Evolutionary conservation across 306 rosid genomes (phyloP).

Genomic region (Acacia confusa): DNA sequence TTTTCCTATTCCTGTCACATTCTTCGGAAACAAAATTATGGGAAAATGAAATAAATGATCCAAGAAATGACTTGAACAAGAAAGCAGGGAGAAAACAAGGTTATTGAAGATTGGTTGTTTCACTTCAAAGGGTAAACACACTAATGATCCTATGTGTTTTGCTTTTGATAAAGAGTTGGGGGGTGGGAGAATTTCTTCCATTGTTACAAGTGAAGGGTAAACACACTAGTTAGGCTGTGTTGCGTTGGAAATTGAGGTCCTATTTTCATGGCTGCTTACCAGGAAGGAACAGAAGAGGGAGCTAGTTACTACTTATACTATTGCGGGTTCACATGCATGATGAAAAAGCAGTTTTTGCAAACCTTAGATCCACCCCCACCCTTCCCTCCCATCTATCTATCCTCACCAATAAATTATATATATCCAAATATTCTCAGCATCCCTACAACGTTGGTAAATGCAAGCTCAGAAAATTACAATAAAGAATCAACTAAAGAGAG

Average conservation of each 20-base stretch:
- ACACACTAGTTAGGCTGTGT: not conserved
- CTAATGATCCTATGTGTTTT: too few relatives aligned
- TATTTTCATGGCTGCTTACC: not conserved
- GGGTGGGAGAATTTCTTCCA: too few relatives aligned
- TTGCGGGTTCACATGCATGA: not conserved
- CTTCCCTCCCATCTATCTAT: too few relatives aligned
- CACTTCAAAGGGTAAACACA: too few relatives aligned
- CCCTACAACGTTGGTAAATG: too few relatives aligned
- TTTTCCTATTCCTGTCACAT: not conserved
- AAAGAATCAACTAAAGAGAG: not conserved
- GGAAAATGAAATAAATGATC: not conserved
- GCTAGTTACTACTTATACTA: not conserved
- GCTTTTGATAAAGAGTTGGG: too few relatives aligned
- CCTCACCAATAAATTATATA: too few relatives aligned
- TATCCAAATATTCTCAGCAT: too few relatives aligned
- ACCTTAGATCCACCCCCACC: not conserved
- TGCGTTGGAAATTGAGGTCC: not conserved
- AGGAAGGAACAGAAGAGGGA: not conserved
- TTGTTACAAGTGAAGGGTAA: too few relatives aligned
- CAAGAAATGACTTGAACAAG: constrained; percentile 51
- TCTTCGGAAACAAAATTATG: constrained; percentile 14
- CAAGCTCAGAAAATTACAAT: too few relatives aligned
- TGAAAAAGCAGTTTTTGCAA: not conserved
- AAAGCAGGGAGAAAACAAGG: constrained; percentile 23
- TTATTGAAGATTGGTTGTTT: too few relatives aligned